A percentile compares a stretch with the other conserved stretches of the same genome.
Conservation (phyloP, 345 rosid species). For the Combretum micranthum region DNA sequence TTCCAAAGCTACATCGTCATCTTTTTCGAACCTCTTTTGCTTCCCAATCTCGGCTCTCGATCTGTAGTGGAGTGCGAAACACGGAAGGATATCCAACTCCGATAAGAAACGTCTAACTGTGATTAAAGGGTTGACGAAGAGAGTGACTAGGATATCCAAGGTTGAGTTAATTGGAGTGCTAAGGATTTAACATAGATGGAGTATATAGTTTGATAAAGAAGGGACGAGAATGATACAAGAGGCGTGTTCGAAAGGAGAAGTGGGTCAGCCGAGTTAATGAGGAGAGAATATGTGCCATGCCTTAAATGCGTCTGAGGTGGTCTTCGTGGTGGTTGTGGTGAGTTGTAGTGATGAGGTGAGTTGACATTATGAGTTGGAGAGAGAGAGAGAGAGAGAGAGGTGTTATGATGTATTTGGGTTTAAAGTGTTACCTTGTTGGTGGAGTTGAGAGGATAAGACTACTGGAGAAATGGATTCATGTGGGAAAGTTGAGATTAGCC, state of each 20-base stretch:
- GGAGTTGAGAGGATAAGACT: no score
- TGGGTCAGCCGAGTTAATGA: slow-evolving; percentile 45
- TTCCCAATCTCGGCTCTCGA: slow-evolving; percentile 3
- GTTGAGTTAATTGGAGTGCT: slow-evolving; percentile 38
- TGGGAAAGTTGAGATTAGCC: slow-evolving; percentile 10
- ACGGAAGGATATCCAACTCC: slow-evolving; percentile 4
- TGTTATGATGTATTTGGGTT: slow-evolving; percentile 10
- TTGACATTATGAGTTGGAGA: slow-evolving; percentile 18
- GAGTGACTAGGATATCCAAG: slow-evolving; percentile 18
- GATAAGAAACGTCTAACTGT: slow-evolving; percentile 20
- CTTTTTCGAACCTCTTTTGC: slow-evolving; percentile 10
- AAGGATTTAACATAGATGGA: slow-evolving; percentile 33
- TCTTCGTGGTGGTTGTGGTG: not conserved
- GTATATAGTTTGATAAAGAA: slow-evolving; percentile 28
- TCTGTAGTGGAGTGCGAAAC: not conserved
- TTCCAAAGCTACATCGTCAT: not conserved
- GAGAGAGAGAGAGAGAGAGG: slow-evolving; percentile 9
- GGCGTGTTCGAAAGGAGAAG: slow-evolving; percentile 29
- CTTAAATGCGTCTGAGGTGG: slow-evolving; percentile 22
- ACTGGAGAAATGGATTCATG: no score
- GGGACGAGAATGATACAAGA: slow-evolving; percentile 30
- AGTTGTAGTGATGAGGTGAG: slow-evolving; percentile 6
- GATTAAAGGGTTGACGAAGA: slow-evolving; percentile 22
- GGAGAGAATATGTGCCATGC: slow-evolving; percentile 52
- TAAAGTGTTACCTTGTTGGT: no score